Evolutionary conservation across 768 basidiomycete genomes (phyloP).

Genomic region (Mycena alexandri): DNA sequence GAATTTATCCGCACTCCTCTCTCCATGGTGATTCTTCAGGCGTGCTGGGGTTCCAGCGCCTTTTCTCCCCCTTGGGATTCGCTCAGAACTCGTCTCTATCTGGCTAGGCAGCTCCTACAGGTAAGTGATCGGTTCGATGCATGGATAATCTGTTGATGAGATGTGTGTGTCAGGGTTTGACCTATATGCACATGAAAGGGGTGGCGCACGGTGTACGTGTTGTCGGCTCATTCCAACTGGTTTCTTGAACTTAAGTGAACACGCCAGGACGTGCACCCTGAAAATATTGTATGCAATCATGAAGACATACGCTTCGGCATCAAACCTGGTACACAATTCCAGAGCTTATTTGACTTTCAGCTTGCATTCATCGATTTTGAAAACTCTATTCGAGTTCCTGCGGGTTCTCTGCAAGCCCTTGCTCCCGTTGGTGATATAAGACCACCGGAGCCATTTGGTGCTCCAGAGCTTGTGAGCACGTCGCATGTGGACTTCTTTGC

Average conservation of each 20-base stretch:
- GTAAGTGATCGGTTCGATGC: no score
- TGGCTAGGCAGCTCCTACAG: no score
- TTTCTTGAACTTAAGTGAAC: neutral
- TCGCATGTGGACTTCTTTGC: constrained; percentile 2
- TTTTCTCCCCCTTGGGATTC: no score
- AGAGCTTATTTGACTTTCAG: constrained; percentile 7
- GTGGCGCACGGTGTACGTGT: constrained; percentile 10
- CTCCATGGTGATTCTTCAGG: no score
- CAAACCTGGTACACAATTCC: constrained; percentile 8
- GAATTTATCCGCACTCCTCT: no score
- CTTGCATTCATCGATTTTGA: constrained; percentile 14
- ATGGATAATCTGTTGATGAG: no score
- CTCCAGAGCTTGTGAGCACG: constrained; percentile 1
- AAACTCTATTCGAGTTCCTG: constrained; percentile 9
- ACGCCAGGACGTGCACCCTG: constrained; percentile 10
- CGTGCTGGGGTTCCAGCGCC: no score
- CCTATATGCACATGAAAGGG: constrained; percentile 14
- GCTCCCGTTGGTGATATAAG: constrained; percentile 6
- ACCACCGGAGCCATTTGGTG: constrained; percentile 13
- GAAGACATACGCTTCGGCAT: constrained; percentile 8
- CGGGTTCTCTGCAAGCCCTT: neutral
- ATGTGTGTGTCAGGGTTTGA: constrained; percentile 3
- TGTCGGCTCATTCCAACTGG: neutral
- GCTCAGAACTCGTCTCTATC: no score
- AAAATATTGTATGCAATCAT: constrained; percentile 11